Evolutionary conservation across 257 asterid genomes (phyloP).

Genomic region (Nicotiana paniculata): DNA sequence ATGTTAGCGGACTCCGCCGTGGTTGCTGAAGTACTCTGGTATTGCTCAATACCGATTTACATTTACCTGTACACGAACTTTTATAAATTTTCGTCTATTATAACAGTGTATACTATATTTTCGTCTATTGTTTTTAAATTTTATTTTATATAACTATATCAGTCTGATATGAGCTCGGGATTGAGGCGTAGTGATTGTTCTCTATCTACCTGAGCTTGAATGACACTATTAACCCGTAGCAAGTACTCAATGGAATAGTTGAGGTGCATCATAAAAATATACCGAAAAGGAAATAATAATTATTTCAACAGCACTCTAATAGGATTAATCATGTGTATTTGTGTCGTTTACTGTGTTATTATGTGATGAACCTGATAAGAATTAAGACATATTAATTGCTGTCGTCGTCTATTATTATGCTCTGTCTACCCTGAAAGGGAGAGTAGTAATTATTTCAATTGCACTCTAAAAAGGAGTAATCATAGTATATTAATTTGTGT

Average conservation of each 20-base stretch:
- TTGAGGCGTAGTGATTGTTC: not conserved
- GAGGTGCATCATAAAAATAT: too few species aligned
- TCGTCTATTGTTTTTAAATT: too few species aligned
- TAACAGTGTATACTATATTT: too few species aligned
- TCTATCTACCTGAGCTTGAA: not conserved
- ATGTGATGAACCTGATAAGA: slow-evolving; percentile 14
- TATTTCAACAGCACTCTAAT: not conserved
- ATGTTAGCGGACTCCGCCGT: slow-evolving; percentile 98
- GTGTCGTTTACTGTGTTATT: not conserved
- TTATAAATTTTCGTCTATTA: not conserved
- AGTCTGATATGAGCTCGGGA: not conserved
- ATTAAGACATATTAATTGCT: too few species aligned
- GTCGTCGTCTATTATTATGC: too few species aligned
- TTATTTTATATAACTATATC: too few species aligned
- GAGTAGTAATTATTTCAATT: not conserved
- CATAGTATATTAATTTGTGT: not conserved
- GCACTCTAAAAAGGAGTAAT: not conserved
- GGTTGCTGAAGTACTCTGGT: slow-evolving; percentile 89
- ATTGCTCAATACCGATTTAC: not conserved
- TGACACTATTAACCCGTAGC: too few species aligned
- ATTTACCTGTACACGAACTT: not conserved
- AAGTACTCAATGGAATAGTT: too few species aligned
- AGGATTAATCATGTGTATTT: not conserved
- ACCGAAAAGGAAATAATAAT: not conserved
- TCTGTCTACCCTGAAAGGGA: not conserved